A percentile compares a stretch with the other conserved stretches of the same genome.
Conservation (phyloP, 495 filamentous ascomycete genomes). For the Podospora anserina region DNA sequence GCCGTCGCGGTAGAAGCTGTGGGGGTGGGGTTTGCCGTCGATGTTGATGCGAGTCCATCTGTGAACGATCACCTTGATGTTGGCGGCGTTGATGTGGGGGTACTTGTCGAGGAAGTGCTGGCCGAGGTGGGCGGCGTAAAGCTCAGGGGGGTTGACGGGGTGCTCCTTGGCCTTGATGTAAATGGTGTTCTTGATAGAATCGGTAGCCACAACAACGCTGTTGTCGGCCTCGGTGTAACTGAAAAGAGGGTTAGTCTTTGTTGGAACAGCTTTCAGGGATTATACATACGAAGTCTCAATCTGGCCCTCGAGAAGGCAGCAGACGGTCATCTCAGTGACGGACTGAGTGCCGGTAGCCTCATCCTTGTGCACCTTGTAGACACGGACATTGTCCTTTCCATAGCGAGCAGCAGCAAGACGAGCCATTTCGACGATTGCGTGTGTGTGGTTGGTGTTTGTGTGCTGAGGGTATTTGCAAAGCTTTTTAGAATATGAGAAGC, state of each 20-base stretch:
- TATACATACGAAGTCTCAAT: conserved; percentile 77
- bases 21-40: conserved; percentile 89
- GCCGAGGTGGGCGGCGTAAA: conserved; percentile 79
- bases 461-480: not conserved
- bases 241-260: conserved; percentile 16
- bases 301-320: conserved; percentile 81
- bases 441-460: not conserved
- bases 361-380: conserved; percentile 87
- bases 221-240: conserved; percentile 95
- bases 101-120: conserved; percentile 87
- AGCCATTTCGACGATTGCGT: conserved; percentile 43
- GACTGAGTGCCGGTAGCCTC: conserved; percentile 70
- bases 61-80: conserved; percentile 78
- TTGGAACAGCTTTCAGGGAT: not conserved
- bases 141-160: conserved; percentile 88
- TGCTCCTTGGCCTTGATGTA: conserved; percentile 92
- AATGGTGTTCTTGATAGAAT: conserved; percentile 97
- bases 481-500: conserved; percentile 1
- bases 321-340: conserved; percentile 93
- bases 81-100: conserved; percentile 76
- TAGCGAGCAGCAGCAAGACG: conserved; percentile 73
- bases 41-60: conserved; percentile 88
- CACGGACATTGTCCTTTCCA: conserved; percentile 97
- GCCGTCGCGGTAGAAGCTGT: conserved; percentile 90
- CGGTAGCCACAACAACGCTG: conserved; percentile 90